Evolutionary conservation across 2,329 filamentous ascomycete species (phyloP), one percentile per base, ranked within the genome.

Genomic region (Phaeosphaeriaceae sp.): DNA sequence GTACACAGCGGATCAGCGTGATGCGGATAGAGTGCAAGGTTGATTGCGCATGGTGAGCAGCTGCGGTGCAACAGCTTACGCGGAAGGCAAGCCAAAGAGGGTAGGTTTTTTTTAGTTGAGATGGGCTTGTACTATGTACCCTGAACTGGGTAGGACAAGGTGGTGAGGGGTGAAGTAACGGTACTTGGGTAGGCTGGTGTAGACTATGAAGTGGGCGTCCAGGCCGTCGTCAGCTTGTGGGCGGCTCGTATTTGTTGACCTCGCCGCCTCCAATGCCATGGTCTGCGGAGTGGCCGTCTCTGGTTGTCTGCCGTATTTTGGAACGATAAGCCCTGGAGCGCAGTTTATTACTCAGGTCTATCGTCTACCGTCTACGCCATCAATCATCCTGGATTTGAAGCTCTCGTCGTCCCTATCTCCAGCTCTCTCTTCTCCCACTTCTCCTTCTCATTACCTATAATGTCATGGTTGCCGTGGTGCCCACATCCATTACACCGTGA

Each of bases 261-360:
- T 42, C 26, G 28, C 20, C 11, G 30, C 21, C 21, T 42, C 28
- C 46, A 43, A 42, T 44, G 34, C 44, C 82, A n/a, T n/a, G n/a
- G n/a, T 1, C 82, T 73, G 66, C 40, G 40, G 46, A 54, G 51
- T 20, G 26, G 39, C 41, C 41, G 41, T 43, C 41, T 43, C 34
- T 43, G 23, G 23, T 9, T 9, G 23, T 26, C 23, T 4, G 23
- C 6, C 11, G 23, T 7, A 26, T 26, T 11, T 34, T 44, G 33
- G 42, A 26, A 35, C 33, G 41, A 35, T 35, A 36, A 35, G 30
- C 30, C 30, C 7, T 7, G 23, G 35, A 46, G 35, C 41, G 33
- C 42, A 42, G 46, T 23, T 42, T 45, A 39, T 15, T 48, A 51
- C 41, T 23, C 44, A 43, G 26, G 32, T 30, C 16, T 37, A 16